Evolutionary conservation across 768 basidiomycete genomes (phyloP).

Genomic region (Rhizopogon vesiculosus): DNA sequence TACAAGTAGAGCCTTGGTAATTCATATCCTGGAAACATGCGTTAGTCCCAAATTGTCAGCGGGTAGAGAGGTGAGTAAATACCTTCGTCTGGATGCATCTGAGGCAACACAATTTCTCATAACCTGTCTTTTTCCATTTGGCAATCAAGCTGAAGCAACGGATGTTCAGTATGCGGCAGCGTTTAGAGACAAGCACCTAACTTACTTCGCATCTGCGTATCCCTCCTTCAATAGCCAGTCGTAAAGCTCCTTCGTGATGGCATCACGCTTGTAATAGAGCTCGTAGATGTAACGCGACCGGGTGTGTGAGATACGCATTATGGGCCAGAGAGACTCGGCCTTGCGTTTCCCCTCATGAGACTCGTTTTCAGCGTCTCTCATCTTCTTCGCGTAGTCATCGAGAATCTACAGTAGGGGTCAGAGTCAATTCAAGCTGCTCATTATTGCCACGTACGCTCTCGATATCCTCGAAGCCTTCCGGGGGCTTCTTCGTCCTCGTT

Average conservation of each 20-base stretch:
- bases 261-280: slow-evolving; percentile 97
- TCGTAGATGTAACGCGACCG: slow-evolving; percentile 97
- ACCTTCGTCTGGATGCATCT: slow-evolving; percentile 95
- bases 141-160: slow-evolving; percentile 71
- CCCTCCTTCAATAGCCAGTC: slow-evolving; percentile 98
- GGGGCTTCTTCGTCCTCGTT: slow-evolving; percentile 87
- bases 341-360: slow-evolving; percentile 97
- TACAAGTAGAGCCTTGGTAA: slow-evolving; percentile 96
- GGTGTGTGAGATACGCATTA: slow-evolving; percentile 97
- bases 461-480: slow-evolving; percentile 95
- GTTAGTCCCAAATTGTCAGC: slow-evolving; percentile 7
- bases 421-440: neutral
- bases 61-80: slow-evolving; percentile 2
- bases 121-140: slow-evolving; percentile 99
- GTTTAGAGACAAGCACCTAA: slow-evolving; percentile 10
- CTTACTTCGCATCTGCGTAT: slow-evolving; percentile 94
- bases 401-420: slow-evolving; percentile 58
- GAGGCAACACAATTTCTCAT: slow-evolving; percentile 96
- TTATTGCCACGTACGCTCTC: slow-evolving; percentile 50
- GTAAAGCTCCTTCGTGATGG: slow-evolving; percentile 87
- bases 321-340: slow-evolving; percentile 91
- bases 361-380: slow-evolving; percentile 99
- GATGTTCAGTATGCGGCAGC: slow-evolving; percentile 3
- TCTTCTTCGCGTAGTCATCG: slow-evolving; percentile 98
- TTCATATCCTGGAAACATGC: slow-evolving; percentile 81